A percentile compares a stretch with the other conserved stretches of the same genome.
Evolutionary conservation across 108 stramenopile genomes (phyloP).

Genomic region (Chaetoceros tenuissimus): DNA sequence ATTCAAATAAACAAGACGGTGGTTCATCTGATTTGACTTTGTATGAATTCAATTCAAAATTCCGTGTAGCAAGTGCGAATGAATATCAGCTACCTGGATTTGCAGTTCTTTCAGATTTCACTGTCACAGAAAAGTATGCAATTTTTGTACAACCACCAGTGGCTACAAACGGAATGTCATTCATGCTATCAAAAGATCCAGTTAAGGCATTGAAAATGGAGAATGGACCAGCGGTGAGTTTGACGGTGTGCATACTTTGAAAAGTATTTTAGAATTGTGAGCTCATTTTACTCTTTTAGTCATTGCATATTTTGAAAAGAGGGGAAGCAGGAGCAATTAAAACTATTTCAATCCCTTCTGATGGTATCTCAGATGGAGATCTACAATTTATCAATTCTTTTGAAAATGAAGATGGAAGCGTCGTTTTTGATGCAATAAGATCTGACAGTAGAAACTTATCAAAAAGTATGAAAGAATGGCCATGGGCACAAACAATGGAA

Average conservation of each 20-base stretch:
- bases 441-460: conserved; percentile 24
- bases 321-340: conserved; percentile 27
- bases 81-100: conserved; percentile 48
- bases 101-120: conserved; percentile 69
- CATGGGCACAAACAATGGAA: conserved; percentile 50
- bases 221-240: conserved; percentile 25
- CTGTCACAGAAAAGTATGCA: conserved; percentile 67
- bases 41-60: conserved; percentile 72
- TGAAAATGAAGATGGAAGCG: conserved; percentile 49
- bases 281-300: conserved; percentile 5
- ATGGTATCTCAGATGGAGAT: conserved; percentile 55
- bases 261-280: background rate
- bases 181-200: conserved; percentile 67
- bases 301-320: conserved; percentile 57
- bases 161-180: conserved; percentile 64
- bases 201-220: conserved; percentile 41
- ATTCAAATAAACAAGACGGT: conserved; percentile 40
- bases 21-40: conserved; percentile 45
- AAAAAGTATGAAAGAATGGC: conserved; percentile 34
- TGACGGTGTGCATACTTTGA: background rate
- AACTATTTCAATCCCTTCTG: conserved; percentile 54
- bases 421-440: conserved; percentile 73
- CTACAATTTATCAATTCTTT: conserved; percentile 70
- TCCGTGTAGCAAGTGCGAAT: conserved; percentile 49
- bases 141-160: conserved; percentile 59